A percentile compares a stretch with the other conserved stretches of the same genome.
Evolutionary conservation across 148 eudicot genomes (phyloP).

Genomic region (Fagopyrum tataricum): DNA sequence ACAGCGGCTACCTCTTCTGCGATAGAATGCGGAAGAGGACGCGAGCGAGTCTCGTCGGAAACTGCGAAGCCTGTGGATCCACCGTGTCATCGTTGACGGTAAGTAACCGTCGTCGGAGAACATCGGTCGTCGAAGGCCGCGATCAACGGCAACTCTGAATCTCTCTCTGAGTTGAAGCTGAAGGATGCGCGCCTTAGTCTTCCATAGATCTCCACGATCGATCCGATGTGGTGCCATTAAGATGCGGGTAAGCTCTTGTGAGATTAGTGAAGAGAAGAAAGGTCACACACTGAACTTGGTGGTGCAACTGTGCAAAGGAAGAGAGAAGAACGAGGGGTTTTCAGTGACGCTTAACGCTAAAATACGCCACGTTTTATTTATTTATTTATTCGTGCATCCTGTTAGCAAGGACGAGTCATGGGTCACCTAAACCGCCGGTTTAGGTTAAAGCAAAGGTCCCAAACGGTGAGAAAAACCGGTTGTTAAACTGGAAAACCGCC

Average conservation of each 20-base stretch:
- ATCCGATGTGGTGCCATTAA: conserved; percentile 22
- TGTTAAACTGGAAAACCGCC: too few relatives aligned
- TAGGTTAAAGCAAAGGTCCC: too few relatives aligned
- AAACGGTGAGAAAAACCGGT: too few relatives aligned
- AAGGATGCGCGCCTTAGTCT: conserved; percentile 32
- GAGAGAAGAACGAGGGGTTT: too few relatives aligned
- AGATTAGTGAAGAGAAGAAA: too few relatives aligned
- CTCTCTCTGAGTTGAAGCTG: conserved; percentile 44
- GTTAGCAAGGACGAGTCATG: too few relatives aligned
- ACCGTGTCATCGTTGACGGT: conserved; percentile 36
- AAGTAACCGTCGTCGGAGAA: conserved; percentile 29
- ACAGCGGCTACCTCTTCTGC: conserved; percentile 47
- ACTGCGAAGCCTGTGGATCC: conserved; percentile 40
- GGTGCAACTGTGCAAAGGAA: too few relatives aligned
- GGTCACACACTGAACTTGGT: too few relatives aligned
- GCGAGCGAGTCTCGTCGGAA: conserved; percentile 50
- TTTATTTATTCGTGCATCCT: too few relatives aligned
- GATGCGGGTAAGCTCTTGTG: not conserved
- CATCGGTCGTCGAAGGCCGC: conserved; percentile 31
- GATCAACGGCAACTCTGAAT: conserved; percentile 51
- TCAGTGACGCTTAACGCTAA: too few relatives aligned
- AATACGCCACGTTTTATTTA: too few relatives aligned
- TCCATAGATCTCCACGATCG: conserved; percentile 37
- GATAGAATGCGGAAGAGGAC: conserved; percentile 54
- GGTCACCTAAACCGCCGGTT: too few relatives aligned